These are phyloP conservation scores for Gaeumannomyces sp. DNA, from an alignment of 2,329 filamentous ascomycete species.

Conservation along the genomic window DNA sequence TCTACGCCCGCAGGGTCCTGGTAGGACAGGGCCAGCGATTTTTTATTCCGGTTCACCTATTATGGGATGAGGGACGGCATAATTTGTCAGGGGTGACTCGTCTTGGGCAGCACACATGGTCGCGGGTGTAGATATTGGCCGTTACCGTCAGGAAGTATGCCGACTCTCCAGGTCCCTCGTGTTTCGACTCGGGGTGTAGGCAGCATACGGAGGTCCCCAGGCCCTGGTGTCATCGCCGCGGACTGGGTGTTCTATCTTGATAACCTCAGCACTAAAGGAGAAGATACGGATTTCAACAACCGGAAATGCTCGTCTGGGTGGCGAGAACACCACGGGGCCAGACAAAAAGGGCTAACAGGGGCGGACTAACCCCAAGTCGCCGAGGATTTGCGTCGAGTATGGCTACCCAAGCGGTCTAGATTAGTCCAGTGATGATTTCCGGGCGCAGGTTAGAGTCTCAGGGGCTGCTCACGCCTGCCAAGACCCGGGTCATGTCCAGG, in stretches of 20 bases:
- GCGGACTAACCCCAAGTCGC: slow-evolving; percentile 76
- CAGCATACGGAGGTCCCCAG: slow-evolving; percentile 92
- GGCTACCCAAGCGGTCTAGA: slow-evolving; percentile 49
- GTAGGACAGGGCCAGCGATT: slow-evolving; percentile 87
- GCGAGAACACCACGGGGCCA: background rate
- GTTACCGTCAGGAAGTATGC: slow-evolving; percentile 89
- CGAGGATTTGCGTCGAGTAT: slow-evolving; percentile 94
- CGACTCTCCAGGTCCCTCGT: slow-evolving; percentile 75
- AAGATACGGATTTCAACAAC: background rate
- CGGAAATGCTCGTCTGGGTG: background rate
- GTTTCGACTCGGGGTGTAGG: slow-evolving; percentile 57
- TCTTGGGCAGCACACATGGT: background rate
- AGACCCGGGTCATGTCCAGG: slow-evolving; percentile 91
- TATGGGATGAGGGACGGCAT: background rate
- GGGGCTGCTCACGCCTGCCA: slow-evolving; percentile 68
- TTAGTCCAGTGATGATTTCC: background rate
- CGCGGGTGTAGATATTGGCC: too few relatives aligned
- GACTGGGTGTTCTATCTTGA: slow-evolving; percentile 92
- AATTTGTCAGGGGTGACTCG: background rate
- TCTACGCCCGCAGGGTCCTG: slow-evolving; percentile 76
- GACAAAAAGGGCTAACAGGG: background rate
- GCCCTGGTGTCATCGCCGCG: slow-evolving; percentile 90
- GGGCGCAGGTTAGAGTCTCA: background rate
- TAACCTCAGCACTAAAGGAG: slow-evolving; percentile 72
- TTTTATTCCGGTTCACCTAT: slow-evolving; percentile 95